phyloP scores from a whole-genome alignment of 305 asterid genomes.

The Rubia occidens region DNA sequence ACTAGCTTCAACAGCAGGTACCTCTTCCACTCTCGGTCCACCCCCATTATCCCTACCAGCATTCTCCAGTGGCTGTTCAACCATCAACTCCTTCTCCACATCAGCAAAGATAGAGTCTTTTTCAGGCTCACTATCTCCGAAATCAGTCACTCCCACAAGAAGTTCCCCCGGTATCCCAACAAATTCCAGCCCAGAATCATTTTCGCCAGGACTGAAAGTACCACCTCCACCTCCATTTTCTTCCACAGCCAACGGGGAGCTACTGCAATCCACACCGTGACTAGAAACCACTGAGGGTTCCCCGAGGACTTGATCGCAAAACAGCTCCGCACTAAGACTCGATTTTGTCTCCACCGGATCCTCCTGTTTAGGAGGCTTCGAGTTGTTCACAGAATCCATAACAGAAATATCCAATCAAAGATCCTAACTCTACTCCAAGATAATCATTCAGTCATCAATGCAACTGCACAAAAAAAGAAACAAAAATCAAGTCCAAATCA shows the following conservation, averaged over 20 bases:
- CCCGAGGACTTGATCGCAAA: constrained; percentile 24
- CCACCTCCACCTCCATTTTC: constrained; percentile 6
- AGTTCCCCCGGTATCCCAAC: constrained; percentile 10
- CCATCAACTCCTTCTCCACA: constrained; percentile 14
- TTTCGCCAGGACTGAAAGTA: constrained; percentile 11
- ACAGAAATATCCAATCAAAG: constrained; percentile 30
- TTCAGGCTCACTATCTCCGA: constrained; percentile 19
- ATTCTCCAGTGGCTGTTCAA: constrained; percentile 11
- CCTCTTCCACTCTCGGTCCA: constrained; percentile 19
- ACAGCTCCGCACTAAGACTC: constrained; percentile 17
- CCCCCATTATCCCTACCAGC: constrained; percentile 7
- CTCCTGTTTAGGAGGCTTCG: constrained; percentile 33
- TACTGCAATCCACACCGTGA: constrained; percentile 21
- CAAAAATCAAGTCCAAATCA: neutral
- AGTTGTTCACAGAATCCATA: constrained; percentile 30
- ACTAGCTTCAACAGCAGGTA: constrained; percentile 16
- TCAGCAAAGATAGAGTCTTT: constrained; percentile 13
- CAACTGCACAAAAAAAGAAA: neutral
- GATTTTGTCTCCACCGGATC: constrained; percentile 24
- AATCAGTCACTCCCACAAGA: constrained; percentile 17
- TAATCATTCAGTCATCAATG: constrained; percentile 20
- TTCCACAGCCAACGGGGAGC: constrained; percentile 14
- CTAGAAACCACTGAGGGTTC: constrained; percentile 23
- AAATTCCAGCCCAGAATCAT: constrained; percentile 3
- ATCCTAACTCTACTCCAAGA: constrained; percentile 31